A percentile compares a stretch with the other conserved stretches of the same genome.
Conservation (phyloP, 2,329 filamentous ascomycete species). For the Aspergillus neoniger region DNA sequence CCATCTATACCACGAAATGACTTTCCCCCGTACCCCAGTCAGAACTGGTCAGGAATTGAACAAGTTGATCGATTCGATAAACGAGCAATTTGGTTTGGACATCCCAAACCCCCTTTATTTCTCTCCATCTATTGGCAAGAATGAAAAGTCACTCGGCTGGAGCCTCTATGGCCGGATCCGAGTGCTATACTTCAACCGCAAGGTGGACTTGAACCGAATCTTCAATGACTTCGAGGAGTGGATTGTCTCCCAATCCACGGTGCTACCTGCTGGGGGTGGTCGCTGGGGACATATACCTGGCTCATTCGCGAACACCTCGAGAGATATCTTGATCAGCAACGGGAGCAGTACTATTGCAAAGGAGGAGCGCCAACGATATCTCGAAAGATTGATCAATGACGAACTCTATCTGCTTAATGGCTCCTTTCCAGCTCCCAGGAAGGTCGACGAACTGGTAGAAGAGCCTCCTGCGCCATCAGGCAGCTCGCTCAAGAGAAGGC, state of each 20-base stretch:
- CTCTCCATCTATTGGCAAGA: slow-evolving; percentile 20
- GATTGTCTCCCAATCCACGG: slow-evolving; percentile 20
- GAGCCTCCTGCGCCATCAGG: slow-evolving; percentile 10
- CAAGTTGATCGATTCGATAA: slow-evolving; percentile 35
- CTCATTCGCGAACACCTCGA: slow-evolving; percentile 23
- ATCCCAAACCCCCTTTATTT: slow-evolving; percentile 30
- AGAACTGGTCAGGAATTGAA: slow-evolving; percentile 27
- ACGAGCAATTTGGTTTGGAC: slow-evolving; percentile 36
- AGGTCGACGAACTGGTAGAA: slow-evolving; percentile 7
- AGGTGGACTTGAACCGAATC: slow-evolving; percentile 24
- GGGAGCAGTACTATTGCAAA: slow-evolving; percentile 14
- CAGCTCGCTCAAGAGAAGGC: slow-evolving; percentile 17
- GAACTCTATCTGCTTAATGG: slow-evolving; percentile 35
- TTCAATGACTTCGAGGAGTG: slow-evolving; percentile 37
- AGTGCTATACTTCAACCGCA: slow-evolving; percentile 33
- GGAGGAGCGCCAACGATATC: slow-evolving; percentile 28
- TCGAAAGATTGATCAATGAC: slow-evolving; percentile 34
- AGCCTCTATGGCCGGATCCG: slow-evolving; percentile 32
- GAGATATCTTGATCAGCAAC: not conserved
- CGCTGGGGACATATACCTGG: slow-evolving; percentile 30
- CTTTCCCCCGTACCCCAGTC: slow-evolving; percentile 25
- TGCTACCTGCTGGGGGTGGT: slow-evolving; percentile 9
- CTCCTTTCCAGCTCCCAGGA: slow-evolving; percentile 11
- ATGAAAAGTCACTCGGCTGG: slow-evolving; percentile 23
- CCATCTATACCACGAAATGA: slow-evolving; percentile 7